Conservation (phyloP, 2,329 filamentous ascomycete genomes). For the Elsinoe necatrix region DNA sequence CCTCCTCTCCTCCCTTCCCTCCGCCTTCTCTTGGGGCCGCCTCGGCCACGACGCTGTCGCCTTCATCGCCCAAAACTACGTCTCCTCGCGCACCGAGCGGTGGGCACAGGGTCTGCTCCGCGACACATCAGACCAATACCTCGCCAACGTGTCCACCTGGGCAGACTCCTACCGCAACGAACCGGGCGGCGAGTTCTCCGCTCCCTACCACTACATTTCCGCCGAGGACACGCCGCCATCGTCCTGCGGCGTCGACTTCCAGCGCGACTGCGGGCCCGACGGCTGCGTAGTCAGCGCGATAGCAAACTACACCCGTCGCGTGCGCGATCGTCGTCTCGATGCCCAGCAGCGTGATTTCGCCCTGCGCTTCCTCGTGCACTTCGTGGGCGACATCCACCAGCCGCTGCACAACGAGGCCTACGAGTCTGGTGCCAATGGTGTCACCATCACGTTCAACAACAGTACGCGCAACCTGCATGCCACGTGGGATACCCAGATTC, state of each 20-base stretch:
- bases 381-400: constrained; percentile 66
- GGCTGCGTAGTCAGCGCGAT: constrained; percentile 48
- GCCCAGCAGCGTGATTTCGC: constrained; percentile 35
- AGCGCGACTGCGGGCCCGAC: constrained; percentile 42
- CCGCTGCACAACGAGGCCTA: constrained; percentile 52
- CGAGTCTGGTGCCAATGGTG: constrained; percentile 37
- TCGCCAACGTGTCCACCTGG: constrained; percentile 47
- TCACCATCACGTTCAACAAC: constrained; percentile 38
- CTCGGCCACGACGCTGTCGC: constrained; percentile 49
- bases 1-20: constrained; percentile 19
- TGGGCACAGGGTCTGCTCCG: constrained; percentile 40
- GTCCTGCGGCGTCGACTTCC: constrained; percentile 41
- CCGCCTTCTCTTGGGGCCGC: constrained; percentile 41
- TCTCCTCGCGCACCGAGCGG: constrained; percentile 35
- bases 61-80: constrained; percentile 45
- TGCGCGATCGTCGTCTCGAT: constrained; percentile 27
- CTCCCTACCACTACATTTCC: constrained; percentile 45
- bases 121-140: constrained; percentile 38
- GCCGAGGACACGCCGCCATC: constrained; percentile 39
- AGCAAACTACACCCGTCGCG: constrained; percentile 42
- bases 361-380: constrained; percentile 44
- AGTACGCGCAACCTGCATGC: constrained; percentile 36
- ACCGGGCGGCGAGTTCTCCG: constrained; percentile 40
- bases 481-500: constrained; percentile 39
- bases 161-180: constrained; percentile 45